Evolutionary conservation across 345 rosid genomes (phyloP), one percentile per base, ranked within the genome.

Genomic region (Abelmoschus esculentus): DNA sequence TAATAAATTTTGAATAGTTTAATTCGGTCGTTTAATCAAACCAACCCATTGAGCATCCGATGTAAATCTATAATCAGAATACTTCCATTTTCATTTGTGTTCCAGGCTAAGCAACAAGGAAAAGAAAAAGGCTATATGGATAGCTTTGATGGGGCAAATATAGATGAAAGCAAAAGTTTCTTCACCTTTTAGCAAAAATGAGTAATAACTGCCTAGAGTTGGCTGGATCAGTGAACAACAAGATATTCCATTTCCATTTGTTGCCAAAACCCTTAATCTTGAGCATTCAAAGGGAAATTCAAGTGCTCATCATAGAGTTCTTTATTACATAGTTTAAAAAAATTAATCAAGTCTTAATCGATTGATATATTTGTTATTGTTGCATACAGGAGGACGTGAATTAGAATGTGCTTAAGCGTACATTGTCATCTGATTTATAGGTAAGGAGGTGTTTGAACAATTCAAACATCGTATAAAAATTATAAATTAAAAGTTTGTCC

Each of bases 371-470:
- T 46, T 11, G 52, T 47, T 47, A 12, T 11, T 46, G 12, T 2
- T 2, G 15, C 50, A 52, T 36, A n/a, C 8, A 52, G 1, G 15
- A 49, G 15, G 15, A 49, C 3, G 2, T 49, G 14, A 49, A 13
- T 2, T 15, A 14, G 6, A 15, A 1, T 46, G 0, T 46, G 54
- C 2, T 13, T 15, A 49, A 49, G 17, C 17, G 11, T 3, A 2
- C 15, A 46, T 10, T 46, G 1, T 46, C 15, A 46, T 46, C 4
- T 13, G 15, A 12, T 3, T 10, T 36, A 46, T 46, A 3, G 3
- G 15, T 46, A 4, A 12, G 29, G 4, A 18, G 4, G 12, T 0
- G 11, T 56, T 56, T 75, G 75, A 56, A 79, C 70, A 66, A 79
- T 78, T 66, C 36, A 36, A 2, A 36, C 8, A 36, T 36, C 7